phyloP scores from a whole-genome alignment of 371 early-diverging fungal genomes.

The Saksenaea oblongispora region DNA sequence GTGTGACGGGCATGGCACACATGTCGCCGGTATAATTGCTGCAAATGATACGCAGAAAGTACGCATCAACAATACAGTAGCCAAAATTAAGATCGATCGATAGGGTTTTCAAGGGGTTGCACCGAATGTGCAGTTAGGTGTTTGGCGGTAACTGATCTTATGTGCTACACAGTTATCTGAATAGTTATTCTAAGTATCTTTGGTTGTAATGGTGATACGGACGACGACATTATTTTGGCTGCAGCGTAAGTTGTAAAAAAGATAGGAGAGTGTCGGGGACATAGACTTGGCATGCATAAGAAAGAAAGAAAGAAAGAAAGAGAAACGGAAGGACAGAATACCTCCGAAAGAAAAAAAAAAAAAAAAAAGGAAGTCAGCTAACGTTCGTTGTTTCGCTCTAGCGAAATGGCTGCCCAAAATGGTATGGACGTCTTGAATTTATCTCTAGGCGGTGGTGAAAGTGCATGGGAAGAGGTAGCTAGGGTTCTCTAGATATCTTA shows the following conservation, averaged over 20 bases:
- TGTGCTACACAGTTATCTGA: neutral
- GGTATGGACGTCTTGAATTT: constrained; percentile 47
- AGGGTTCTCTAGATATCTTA: neutral
- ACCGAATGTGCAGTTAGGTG: constrained; percentile 24
- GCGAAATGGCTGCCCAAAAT: constrained; percentile 19
- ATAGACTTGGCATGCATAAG: neutral
- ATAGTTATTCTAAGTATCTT: constrained; percentile 16
- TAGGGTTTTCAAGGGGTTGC: constrained; percentile 36
- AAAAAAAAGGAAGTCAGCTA: neutral
- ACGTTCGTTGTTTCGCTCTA: neutral
- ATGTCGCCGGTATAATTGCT: constrained; percentile 68
- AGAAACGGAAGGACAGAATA: neutral
- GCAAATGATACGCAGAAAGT: constrained; percentile 40
- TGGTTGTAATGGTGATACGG: constrained; percentile 26
- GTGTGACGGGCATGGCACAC: constrained; percentile 57
- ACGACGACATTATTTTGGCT: constrained; percentile 30
- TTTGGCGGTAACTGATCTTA: constrained; percentile 20
- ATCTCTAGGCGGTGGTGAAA: constrained; percentile 38
- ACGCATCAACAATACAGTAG: neutral
- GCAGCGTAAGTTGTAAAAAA: constrained; percentile 23
- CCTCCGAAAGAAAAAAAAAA: neutral
- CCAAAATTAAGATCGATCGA: too few species aligned
- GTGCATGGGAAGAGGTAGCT: constrained; percentile 53
- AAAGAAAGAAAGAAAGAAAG: neutral
- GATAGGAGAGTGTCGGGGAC: neutral